phyloP scores from a whole-genome alignment of 371 early-diverging fungal species.

The Massospora cicadina region DNA sequence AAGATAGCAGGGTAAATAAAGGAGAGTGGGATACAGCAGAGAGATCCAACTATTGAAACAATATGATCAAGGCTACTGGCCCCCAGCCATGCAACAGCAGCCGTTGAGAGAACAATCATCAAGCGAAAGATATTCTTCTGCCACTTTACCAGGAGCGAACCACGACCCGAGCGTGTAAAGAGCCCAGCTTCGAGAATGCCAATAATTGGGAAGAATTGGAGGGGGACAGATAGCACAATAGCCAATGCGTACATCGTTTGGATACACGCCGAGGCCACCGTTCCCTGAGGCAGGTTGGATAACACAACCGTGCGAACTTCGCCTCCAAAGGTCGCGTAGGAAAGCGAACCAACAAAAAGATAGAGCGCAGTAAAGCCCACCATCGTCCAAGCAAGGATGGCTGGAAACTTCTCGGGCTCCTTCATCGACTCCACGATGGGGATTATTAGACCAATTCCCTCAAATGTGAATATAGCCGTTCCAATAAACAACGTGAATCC shows the following conservation, averaged over 20 bases:
- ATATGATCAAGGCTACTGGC: conserved; percentile 72
- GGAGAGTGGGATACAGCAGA: conserved; percentile 53
- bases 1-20: conserved; percentile 59
- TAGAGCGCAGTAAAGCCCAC: conserved; percentile 44
- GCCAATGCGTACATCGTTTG: conserved; percentile 76
- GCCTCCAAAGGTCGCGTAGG: conserved; percentile 70
- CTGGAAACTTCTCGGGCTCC: conserved; percentile 54
- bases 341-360: conserved; percentile 54
- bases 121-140: conserved; percentile 72
- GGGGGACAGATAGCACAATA: conserved; percentile 67
- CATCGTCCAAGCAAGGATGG: conserved; percentile 52
- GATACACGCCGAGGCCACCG: conserved; percentile 27
- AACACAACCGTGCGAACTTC: conserved; percentile 66
- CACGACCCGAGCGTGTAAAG: conserved; percentile 25
- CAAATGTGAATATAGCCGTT: conserved; percentile 85
- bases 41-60: conserved; percentile 73
- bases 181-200: conserved; percentile 63
- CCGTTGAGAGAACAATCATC: conserved; percentile 38
- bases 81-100: conserved; percentile 55
- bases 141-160: conserved; percentile 41
- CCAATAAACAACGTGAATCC: conserved; percentile 71
- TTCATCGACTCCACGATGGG: conserved; percentile 80
- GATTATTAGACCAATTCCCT: conserved; percentile 78
- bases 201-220: conserved; percentile 73
- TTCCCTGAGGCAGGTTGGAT: conserved; percentile 49